Base-by-base conservation (phyloP, 1,139 yeast genomes). In the Hemisphaericaspora subhashii region DNA sequence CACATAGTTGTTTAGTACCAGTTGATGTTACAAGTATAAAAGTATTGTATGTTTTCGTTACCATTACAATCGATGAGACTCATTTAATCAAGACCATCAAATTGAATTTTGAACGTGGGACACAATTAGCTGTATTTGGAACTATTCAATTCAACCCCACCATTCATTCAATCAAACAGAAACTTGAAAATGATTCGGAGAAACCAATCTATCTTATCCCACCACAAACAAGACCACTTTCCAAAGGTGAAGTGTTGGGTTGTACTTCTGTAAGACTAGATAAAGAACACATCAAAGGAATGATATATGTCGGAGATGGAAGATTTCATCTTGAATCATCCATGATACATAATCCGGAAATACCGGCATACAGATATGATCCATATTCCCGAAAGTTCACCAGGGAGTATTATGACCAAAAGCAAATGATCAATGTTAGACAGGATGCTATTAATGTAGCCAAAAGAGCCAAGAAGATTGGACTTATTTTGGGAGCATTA, bases 101-200 rank as follows among this genome's bases (percentile, higher is more conserved):
- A 48, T 72, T 77, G 44, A 87, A 92, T 55, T 87, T 92, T 51
- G 68, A 72, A 1, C 64, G 66, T 18, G 81, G 84, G 1, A 66
- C 84, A 2, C 76, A 82, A 28, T 53, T 80, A 30, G 96, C 97
- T 0, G 72, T 88, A 9, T 94, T 92, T 54, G 96, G 98, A 31
- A 94, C 98, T 5, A 94, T 92, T 55, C 99, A 92, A 60, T 92
- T 92, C 66, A 94, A 94, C 56, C 97, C 97, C 12, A 83, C 96
- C 0, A 80, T 92, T 16, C 98, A 92, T 58, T 79, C 87, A 38
- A 75, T 89, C 14, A 79, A 80, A 49, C 78, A 77, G 31, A 79
- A 77, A 41, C 62, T 85, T 21, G 78, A 76, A 35, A 63, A 62
- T 36, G 79, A 75, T 37, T 51, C 51, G 1, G 75, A 74, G 20